Conservation (phyloP, 306 rosid genomes). For the Astragalus membranaceus region DNA sequence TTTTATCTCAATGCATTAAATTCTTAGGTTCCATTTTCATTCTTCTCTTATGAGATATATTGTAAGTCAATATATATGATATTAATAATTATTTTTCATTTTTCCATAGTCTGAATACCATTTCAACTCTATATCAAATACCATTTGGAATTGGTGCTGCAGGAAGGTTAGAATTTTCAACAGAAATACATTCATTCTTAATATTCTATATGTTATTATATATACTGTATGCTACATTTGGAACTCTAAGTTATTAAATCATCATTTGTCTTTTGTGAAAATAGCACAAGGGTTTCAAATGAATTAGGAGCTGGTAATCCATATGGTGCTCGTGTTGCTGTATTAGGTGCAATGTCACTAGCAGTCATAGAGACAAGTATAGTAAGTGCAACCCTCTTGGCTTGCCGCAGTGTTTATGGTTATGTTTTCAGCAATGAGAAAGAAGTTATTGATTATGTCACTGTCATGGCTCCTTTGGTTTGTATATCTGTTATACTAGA, state of each 20-base stretch:
- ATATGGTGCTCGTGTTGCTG: conserved; percentile 40
- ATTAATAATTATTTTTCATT: neutral
- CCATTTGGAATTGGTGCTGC: conserved; percentile 71
- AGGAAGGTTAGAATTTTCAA: conserved; percentile 37
- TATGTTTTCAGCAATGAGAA: conserved; percentile 56
- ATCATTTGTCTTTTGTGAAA: neutral
- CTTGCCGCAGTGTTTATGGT: conserved; percentile 45
- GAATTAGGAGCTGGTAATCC: conserved; percentile 76
- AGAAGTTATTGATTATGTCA: conserved; percentile 65
- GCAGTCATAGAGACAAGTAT: conserved; percentile 32
- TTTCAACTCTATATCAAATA: conserved; percentile 43
- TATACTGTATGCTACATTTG: neutral
- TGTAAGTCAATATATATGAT: neutral
- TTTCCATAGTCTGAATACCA: conserved; percentile 50
- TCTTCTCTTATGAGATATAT: neutral
- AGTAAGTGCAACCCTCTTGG: conserved; percentile 36
- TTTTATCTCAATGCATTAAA: neutral
- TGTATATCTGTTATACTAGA: conserved; percentile 48
- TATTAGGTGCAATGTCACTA: conserved; percentile 41
- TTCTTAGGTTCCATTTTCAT: neutral
- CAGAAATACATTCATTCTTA: neutral
- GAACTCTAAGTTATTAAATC: neutral
- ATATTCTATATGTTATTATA: neutral
- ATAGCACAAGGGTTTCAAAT: conserved; percentile 67
- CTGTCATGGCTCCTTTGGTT: conserved; percentile 55